A percentile compares a stretch with the other conserved stretches of the same genome.
Conservation (phyloP, 345 rosid genomes). For the Pugionium cornutum region DNA sequence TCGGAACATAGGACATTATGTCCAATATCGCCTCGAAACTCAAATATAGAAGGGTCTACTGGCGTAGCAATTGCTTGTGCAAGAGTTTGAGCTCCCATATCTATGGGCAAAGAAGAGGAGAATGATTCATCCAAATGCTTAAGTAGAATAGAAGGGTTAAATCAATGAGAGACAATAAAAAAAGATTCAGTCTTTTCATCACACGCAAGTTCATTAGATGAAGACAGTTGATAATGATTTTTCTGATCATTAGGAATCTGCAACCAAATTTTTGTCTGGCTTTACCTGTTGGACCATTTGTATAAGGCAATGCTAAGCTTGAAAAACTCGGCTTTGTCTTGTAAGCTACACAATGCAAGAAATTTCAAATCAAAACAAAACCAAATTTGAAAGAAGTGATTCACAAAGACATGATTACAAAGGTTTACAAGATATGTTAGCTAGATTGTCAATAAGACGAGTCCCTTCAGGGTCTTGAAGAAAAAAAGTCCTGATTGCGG, state of each 20-base stretch:
- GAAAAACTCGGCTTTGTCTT: not conserved
- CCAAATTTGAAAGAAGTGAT: not conserved
- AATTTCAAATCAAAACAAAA: not conserved
- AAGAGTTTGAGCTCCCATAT: not conserved
- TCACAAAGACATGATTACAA: not conserved
- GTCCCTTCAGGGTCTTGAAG: not conserved
- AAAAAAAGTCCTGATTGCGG: not conserved
- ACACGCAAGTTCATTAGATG: not conserved
- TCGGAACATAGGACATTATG: not conserved
- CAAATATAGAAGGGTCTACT: slow-evolving; percentile 1
- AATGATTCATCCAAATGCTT: not conserved
- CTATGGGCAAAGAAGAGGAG: slow-evolving; percentile 14
- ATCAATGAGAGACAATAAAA: not conserved
- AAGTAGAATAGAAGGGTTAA: not conserved
- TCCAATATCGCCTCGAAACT: not conserved
- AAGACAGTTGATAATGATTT: not conserved
- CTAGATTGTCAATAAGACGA: not conserved
- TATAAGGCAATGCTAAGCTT: not conserved
- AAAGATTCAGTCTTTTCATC: slow-evolving; percentile 1
- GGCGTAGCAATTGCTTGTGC: not conserved
- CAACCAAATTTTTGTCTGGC: not conserved
- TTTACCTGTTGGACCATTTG: slow-evolving; percentile 22
- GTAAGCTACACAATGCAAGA: slow-evolving; percentile 7
- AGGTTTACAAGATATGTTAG: not conserved
- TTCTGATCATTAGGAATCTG: not conserved